Evolutionary conservation across 805 yeast genomes (phyloP).

Genomic region (Starmerella stigmatis): DNA sequence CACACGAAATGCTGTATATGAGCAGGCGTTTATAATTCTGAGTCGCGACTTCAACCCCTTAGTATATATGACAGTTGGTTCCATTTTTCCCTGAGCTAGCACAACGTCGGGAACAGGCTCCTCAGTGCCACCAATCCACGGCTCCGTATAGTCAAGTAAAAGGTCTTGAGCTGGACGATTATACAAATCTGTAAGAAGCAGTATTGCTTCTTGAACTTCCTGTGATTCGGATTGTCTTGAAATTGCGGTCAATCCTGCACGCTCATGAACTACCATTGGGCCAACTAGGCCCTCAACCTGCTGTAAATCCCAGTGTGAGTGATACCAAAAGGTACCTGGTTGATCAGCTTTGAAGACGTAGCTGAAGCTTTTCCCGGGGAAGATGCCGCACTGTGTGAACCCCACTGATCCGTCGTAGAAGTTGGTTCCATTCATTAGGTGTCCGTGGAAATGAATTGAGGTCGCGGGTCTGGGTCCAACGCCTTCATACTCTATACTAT

Average conservation of each 20-base stretch:
- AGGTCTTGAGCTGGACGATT: conserved; percentile 32
- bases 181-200: conserved; percentile 37
- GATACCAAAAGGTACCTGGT: conserved; percentile 48
- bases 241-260: neutral
- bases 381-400: conserved; percentile 43
- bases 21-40: conserved; percentile 30
- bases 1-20: conserved; percentile 29
- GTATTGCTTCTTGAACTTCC: conserved; percentile 15
- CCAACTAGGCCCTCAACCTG: conserved; percentile 43
- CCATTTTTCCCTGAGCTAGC: conserved; percentile 35
- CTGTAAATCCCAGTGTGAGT: conserved; percentile 41
- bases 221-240: too few relatives aligned
- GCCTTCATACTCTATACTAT: conserved; percentile 21
- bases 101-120: conserved; percentile 36
- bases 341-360: conserved; percentile 37
- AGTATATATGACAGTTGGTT: conserved; percentile 11
- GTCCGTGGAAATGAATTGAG: conserved; percentile 46
- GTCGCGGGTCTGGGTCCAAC: conserved; percentile 28
- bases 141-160: conserved; percentile 33
- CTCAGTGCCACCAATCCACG: conserved; percentile 32
- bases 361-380: conserved; percentile 35
- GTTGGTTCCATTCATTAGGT: conserved; percentile 38
- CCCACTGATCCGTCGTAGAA: conserved; percentile 45
- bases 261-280: conserved; percentile 37
- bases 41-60: conserved; percentile 21